A percentile compares a stretch with the other conserved stretches of the same genome.
phyloP scores from a whole-genome alignment of 345 rosid species.

The Gossypium thurberi region DNA sequence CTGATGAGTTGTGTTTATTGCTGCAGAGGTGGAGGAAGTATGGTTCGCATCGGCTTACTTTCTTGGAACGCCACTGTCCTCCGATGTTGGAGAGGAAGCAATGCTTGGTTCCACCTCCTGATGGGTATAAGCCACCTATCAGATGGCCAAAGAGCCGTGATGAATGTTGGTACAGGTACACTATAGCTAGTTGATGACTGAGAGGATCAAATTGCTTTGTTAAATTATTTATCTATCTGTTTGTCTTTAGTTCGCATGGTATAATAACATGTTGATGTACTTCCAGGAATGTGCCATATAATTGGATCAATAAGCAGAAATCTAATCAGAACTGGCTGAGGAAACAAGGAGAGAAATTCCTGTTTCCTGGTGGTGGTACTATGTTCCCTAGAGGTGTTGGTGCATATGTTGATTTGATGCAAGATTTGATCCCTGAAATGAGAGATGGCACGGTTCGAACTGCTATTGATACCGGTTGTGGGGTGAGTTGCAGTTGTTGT shows the following conservation, averaged over 20 bases:
- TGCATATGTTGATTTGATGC: constrained; percentile 91
- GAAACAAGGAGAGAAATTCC: constrained; percentile 86
- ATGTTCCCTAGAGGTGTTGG: constrained; percentile 96
- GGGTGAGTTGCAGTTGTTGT: constrained; percentile 44
- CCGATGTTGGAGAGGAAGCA: constrained; percentile 79
- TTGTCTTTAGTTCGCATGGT: neutral
- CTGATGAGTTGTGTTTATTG: constrained; percentile 15
- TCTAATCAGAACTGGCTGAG: constrained; percentile 95
- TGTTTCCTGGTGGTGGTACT: constrained; percentile 97
- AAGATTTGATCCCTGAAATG: constrained; percentile 91
- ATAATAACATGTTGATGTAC: constrained; percentile 15
- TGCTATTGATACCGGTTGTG: constrained; percentile 97
- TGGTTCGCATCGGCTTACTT: constrained; percentile 71
- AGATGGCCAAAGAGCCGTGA: constrained; percentile 93
- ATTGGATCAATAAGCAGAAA: constrained; percentile 96
- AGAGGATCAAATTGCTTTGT: constrained; percentile 8
- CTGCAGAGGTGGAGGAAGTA: constrained; percentile 92
- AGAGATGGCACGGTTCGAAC: constrained; percentile 84
- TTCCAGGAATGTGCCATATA: constrained; percentile 90
- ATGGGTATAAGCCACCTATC: constrained; percentile 85
- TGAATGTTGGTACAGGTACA: constrained; percentile 98
- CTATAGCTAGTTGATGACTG: neutral
- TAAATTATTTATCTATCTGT: neutral
- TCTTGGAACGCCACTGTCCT: constrained; percentile 97
- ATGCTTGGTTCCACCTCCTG: constrained; percentile 94